Evolutionary conservation across 306 rosid species (phyloP).

Genomic region (Crotalaria pallida): DNA sequence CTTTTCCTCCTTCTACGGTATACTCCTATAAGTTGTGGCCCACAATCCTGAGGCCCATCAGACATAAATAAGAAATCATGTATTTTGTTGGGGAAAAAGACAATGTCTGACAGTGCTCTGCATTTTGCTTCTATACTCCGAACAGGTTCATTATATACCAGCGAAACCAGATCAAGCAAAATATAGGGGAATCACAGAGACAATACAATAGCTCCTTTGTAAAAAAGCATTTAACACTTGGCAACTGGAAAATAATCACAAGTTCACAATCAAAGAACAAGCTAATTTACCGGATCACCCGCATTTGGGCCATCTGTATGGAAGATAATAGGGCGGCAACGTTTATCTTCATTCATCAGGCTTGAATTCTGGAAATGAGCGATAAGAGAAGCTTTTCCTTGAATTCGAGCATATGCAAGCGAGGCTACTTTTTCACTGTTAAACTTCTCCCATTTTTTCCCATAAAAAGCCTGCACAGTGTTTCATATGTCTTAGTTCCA

Average conservation of each 20-base stretch:
- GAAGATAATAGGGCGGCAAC: slow-evolving; percentile 80
- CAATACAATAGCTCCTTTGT: not conserved
- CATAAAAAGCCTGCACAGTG: slow-evolving; percentile 59
- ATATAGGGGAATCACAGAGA: not conserved
- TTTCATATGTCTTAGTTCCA: slow-evolving; percentile 1
- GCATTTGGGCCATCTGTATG: slow-evolving; percentile 79
- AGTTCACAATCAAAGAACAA: slow-evolving; percentile 12
- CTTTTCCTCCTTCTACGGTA: no score
- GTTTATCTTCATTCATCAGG: slow-evolving; percentile 64
- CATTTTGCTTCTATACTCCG: not conserved
- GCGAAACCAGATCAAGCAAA: slow-evolving; percentile 1
- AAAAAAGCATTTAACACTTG: not conserved
- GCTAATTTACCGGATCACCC: slow-evolving; percentile 52
- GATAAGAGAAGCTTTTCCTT: slow-evolving; percentile 64
- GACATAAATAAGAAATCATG: not conserved
- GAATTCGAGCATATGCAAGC: slow-evolving; percentile 76
- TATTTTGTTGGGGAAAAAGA: not conserved
- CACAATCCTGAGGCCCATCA: no score
- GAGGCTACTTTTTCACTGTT: slow-evolving; percentile 78
- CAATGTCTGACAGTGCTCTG: not conserved
- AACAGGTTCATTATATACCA: not conserved
- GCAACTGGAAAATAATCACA: not conserved
- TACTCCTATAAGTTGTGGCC: no score
- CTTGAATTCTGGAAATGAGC: slow-evolving; percentile 80
- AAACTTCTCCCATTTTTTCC: slow-evolving; percentile 78